Conservation (phyloP, 1,284 basidiomycete genomes). For the Microbotryum violaceum region DNA sequence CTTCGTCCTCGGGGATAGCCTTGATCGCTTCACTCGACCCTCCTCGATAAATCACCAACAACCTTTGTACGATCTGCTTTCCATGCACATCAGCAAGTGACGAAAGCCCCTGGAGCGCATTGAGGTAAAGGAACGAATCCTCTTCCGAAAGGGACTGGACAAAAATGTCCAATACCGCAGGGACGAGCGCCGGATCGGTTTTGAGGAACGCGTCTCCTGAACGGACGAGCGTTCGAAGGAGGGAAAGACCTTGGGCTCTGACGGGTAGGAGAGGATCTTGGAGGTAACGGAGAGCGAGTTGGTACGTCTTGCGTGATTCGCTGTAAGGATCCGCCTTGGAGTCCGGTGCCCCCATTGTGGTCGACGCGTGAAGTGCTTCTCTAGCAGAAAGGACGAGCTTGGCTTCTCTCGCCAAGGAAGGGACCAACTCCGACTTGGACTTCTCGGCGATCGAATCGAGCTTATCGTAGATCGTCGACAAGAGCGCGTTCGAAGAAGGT, state of each 20-base stretch:
- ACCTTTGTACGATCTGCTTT: conserved; percentile 57
- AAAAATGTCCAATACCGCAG: conserved; percentile 70
- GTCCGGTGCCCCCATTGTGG: conserved; percentile 31
- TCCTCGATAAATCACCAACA: conserved; percentile 56
- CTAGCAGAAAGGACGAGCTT: conserved; percentile 71
- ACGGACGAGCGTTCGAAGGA: conserved; percentile 68
- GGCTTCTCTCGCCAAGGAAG: conserved; percentile 63
- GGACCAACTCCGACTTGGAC: conserved; percentile 46
- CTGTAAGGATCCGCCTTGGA: conserved; percentile 12
- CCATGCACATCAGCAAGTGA: conserved; percentile 70
- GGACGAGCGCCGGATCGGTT: conserved; percentile 57
- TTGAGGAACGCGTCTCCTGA: conserved; percentile 19
- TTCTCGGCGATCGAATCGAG: conserved; percentile 52
- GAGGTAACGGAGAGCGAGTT: conserved; percentile 75
- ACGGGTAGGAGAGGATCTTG: conserved; percentile 93
- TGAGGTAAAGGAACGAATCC: conserved; percentile 90
- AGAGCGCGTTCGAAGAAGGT: neutral
- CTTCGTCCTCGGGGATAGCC: conserved; percentile 42
- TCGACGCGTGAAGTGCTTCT: conserved; percentile 35
- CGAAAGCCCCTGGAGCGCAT: conserved; percentile 80
- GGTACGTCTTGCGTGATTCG: conserved; percentile 53
- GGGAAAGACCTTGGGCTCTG: conserved; percentile 78
- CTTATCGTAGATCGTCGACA: conserved; percentile 51
- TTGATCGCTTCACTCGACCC: conserved; percentile 26
- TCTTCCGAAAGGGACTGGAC: conserved; percentile 79